Percentiles rank a stretch among this genome's conserved stretches.
Conservation (phyloP, 768 basidiomycete species). For the Lentinula boryana region DNA sequence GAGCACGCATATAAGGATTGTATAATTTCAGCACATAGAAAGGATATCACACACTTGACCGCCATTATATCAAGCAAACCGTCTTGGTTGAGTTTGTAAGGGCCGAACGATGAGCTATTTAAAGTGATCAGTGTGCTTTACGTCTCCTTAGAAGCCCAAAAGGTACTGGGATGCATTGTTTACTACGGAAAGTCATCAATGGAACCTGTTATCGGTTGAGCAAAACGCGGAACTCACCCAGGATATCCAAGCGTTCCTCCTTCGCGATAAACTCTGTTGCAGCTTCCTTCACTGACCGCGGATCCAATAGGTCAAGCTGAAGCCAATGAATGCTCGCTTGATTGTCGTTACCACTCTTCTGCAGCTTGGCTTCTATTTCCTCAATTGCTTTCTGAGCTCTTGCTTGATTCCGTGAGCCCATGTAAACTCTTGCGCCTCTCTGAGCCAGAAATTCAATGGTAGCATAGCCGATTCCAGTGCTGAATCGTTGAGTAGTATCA, state of each 20-base stretch:
- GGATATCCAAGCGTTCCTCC: conserved; percentile 34
- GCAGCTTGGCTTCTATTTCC: conserved; percentile 8
- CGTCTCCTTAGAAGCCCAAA: not conserved
- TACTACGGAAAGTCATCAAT: not conserved
- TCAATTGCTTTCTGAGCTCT: conserved; percentile 24
- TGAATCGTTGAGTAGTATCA: not conserved
- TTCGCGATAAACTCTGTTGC: conserved; percentile 26
- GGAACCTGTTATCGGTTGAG: not conserved
- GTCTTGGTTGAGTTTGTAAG: conserved; percentile 8
- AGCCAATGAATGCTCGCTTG: conserved; percentile 27
- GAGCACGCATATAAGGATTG: not conserved
- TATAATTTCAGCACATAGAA: not conserved
- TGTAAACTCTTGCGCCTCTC: conserved; percentile 35
- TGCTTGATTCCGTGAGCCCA: conserved; percentile 26
- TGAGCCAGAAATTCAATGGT: conserved; percentile 18
- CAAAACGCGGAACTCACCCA: conserved; percentile 22
- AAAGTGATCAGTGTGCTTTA: not conserved
- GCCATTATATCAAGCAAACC: conserved; percentile 24
- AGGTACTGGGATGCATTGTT: conserved; percentile 6
- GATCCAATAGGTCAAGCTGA: conserved; percentile 33
- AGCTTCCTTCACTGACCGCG: conserved; percentile 16
- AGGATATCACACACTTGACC: conserved; percentile 27
- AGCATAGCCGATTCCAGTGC: too few relatives aligned
- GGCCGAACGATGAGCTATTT: not conserved
- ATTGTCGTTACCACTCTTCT: not conserved